phyloP scores from a whole-genome alignment of 2,329 filamentous ascomycete genomes.

The Monosporascus ibericus region DNA sequence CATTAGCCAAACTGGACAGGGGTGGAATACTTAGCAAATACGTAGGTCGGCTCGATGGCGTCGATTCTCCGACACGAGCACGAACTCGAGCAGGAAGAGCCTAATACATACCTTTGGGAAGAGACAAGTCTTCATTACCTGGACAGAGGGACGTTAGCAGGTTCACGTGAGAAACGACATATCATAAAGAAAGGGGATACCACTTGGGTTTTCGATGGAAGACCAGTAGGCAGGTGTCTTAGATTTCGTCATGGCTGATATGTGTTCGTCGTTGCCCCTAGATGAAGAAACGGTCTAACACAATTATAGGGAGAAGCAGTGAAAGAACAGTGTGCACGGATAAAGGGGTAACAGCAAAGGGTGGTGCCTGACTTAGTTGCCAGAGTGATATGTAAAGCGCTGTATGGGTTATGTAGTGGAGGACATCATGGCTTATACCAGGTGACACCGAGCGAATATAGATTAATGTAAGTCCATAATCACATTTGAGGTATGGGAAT shows the following conservation, averaged over 20 bases:
- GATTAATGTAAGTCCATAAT: too few relatives aligned
- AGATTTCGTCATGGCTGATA: slow-evolving; percentile 6
- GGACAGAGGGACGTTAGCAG: slow-evolving; percentile 26
- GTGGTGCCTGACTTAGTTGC: neutral
- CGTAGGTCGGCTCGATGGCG: too few relatives aligned
- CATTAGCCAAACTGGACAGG: slow-evolving; percentile 19
- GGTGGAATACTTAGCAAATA: neutral
- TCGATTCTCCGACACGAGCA: too few relatives aligned
- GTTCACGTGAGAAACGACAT: slow-evolving; percentile 3
- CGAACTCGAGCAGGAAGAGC: too few relatives aligned
- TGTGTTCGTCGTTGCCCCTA: neutral
- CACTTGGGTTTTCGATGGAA: slow-evolving; percentile 2
- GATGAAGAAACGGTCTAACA: too few relatives aligned
- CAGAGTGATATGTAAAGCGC: neutral
- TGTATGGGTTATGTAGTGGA: too few relatives aligned
- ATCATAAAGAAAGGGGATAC: slow-evolving; percentile 1
- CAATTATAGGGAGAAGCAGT: too few relatives aligned
- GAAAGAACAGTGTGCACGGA: neutral
- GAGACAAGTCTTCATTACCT: slow-evolving; percentile 59
- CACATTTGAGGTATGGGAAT: too few relatives aligned
- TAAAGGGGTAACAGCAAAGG: neutral
- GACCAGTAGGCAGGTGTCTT: slow-evolving; percentile 5
- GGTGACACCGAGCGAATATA: too few relatives aligned
- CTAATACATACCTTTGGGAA: slow-evolving; percentile 52
- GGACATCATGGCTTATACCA: too few relatives aligned